Evolutionary conservation across 2,329 filamentous ascomycete genomes (phyloP).

Genomic region (Didymella lethalis): DNA sequence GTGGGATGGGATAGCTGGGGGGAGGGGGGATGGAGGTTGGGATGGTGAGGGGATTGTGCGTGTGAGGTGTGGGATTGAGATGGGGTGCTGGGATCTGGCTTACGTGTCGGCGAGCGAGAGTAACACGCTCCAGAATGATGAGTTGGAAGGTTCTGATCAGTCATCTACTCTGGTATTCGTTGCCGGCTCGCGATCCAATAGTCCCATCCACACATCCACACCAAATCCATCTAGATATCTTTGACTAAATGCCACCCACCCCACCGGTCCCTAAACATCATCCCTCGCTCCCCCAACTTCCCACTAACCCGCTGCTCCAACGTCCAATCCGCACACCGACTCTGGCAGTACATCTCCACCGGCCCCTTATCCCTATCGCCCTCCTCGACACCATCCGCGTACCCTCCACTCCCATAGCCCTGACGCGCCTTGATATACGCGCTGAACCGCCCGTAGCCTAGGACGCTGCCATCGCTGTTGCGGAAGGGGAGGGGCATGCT

Average conservation of each 20-base stretch:
- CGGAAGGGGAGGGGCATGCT: constrained; percentile 21
- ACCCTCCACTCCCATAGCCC: constrained; percentile 1
- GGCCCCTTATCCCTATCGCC: constrained; percentile 24
- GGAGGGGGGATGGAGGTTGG: no score
- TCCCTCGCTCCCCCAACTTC: constrained; percentile 19
- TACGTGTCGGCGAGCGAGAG: no score
- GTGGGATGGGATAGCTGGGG: no score
- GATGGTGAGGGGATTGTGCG: no score
- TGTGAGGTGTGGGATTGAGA: no score
- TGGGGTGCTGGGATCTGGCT: no score
- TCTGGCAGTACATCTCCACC: constrained; percentile 24
- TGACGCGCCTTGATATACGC: constrained; percentile 19
- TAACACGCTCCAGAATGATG: no score
- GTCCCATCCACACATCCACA: background rate
- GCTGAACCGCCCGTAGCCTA: constrained; percentile 25
- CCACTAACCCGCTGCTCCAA: constrained; percentile 27
- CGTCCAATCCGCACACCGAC: constrained; percentile 29
- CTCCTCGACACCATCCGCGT: constrained; percentile 19
- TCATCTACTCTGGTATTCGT: no score
- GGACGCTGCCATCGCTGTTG: constrained; percentile 21
- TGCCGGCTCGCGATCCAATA: no score
- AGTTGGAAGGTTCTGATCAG: no score
- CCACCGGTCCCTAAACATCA: constrained; percentile 28
- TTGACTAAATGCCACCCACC: constrained; percentile 28
- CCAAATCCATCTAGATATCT: constrained; percentile 20